Conservation (phyloP, 768 basidiomycete genomes). For the Hydnomerulius pinastri region DNA sequence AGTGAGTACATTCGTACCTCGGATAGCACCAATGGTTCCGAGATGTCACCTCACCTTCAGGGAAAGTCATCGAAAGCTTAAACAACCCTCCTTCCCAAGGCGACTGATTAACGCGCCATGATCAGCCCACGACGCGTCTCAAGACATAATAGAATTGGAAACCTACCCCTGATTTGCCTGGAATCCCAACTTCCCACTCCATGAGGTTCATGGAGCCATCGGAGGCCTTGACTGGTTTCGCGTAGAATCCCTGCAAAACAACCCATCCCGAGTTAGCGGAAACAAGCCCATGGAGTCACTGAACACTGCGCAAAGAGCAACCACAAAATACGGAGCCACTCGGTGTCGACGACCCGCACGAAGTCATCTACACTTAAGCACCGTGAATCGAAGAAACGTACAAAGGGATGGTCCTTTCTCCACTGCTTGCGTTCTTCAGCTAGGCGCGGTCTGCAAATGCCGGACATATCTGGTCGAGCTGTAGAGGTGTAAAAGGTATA, state of each 20-base stretch:
- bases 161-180: conserved; percentile 86
- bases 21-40: neutral
- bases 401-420: conserved; percentile 98
- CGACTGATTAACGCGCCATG: conserved; percentile 56
- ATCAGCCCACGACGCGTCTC: conserved; percentile 12
- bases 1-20: neutral
- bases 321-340: too few species aligned
- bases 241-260: conserved; percentile 85
- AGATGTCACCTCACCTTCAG: conserved; percentile 68
- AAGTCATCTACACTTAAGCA: conserved; percentile 4
- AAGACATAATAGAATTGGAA: conserved; percentile 3
- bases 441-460: conserved; percentile 90
- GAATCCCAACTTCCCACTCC: conserved; percentile 99
- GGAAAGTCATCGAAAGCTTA: conserved; percentile 93
- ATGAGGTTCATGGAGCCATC: conserved; percentile 97
- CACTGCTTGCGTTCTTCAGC: conserved; percentile 98
- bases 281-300: neutral
- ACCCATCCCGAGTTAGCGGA: conserved; percentile 7
- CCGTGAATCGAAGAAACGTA: conserved; percentile 45
- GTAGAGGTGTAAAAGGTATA: conserved; percentile 1
- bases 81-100: conserved; percentile 97
- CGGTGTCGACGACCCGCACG: neutral
- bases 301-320: too few species aligned
- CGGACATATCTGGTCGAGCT: conserved; percentile 58
- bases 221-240: conserved; percentile 83